These are phyloP conservation scores for Trichoderma sp. DNA, from an alignment of 2,329 filamentous ascomycete species.

Conservation along the genomic window DNA sequence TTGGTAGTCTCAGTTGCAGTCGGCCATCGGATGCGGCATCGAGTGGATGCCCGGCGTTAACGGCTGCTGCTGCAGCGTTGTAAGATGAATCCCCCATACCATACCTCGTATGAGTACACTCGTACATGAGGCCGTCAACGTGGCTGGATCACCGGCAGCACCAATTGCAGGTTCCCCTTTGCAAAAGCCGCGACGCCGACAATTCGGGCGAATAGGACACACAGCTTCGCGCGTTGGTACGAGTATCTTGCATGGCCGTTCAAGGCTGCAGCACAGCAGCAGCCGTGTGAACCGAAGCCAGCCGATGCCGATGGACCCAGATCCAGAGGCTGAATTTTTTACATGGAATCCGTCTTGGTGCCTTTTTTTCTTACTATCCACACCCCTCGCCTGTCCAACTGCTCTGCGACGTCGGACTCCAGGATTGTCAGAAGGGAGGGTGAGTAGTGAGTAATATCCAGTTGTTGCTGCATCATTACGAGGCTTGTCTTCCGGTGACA, in stretches of 20 bases:
- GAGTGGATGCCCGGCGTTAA: neutral
- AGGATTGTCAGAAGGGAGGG: neutral
- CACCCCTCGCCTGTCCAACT: neutral
- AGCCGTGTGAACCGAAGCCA: conserved; percentile 21
- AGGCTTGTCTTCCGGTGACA: neutral
- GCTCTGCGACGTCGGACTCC: conserved; percentile 13
- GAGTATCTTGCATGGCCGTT: neutral
- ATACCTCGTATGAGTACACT: too few relatives aligned
- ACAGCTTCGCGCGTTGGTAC: neutral
- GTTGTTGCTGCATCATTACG: neutral
- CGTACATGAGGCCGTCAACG: neutral
- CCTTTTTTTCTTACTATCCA: conserved; percentile 1
- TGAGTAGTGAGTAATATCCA: neutral
- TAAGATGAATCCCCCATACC: neutral
- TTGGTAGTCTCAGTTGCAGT: neutral
- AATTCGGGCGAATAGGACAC: neutral
- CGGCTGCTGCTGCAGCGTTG: neutral
- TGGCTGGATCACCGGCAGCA: neutral
- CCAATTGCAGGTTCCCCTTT: neutral
- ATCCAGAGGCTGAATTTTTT: conserved; percentile 6
- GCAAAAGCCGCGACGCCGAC: neutral
- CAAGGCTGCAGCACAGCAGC: neutral
- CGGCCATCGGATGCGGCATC: conserved; percentile 9
- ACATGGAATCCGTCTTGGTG: neutral
- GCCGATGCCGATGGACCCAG: conserved; percentile 12